A percentile compares a stretch with the other conserved stretches of the same genome.
These are phyloP conservation scores for Botrytis tulipae DNA, from an alignment of 2,329 filamentous ascomycete genomes.

Conservation along the genomic window DNA sequence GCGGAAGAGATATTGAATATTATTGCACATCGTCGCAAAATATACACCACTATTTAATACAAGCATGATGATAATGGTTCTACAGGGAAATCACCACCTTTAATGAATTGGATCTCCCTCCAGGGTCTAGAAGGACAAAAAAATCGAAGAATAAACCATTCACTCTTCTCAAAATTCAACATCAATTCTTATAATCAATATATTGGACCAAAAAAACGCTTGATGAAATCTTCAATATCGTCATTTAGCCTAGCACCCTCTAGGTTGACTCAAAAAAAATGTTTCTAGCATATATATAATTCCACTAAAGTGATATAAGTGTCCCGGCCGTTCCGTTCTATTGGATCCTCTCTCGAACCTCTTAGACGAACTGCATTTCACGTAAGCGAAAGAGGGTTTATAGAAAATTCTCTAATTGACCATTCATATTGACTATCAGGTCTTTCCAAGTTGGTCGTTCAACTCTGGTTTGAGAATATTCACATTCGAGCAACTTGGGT, in stretches of 20 bases:
- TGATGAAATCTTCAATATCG: background rate
- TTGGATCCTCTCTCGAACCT: background rate
- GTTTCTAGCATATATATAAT: background rate
- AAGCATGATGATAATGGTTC: background rate
- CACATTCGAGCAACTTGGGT: background rate
- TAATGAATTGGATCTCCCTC: background rate
- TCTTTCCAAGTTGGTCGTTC: too few species aligned
- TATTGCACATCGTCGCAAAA: background rate
- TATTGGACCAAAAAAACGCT: rapidly evolving
- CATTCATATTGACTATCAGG: background rate
- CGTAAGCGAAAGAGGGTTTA: background rate
- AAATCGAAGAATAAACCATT: background rate
- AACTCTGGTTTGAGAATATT: too few species aligned
- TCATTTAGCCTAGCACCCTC: background rate
- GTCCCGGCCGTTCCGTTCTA: background rate
- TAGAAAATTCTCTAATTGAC: background rate
- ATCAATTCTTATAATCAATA: background rate
- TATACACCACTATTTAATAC: too few species aligned
- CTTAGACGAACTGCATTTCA: background rate
- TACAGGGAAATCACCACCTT: background rate
- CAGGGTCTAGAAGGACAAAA: background rate
- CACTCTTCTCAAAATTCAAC: background rate
- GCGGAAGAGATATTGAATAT: background rate
- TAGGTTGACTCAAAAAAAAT: background rate
- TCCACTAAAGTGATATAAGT: background rate